Base-by-base conservation (phyloP, 371 early-diverging fungal genomes). In the Zychaea mexicana region DNA sequence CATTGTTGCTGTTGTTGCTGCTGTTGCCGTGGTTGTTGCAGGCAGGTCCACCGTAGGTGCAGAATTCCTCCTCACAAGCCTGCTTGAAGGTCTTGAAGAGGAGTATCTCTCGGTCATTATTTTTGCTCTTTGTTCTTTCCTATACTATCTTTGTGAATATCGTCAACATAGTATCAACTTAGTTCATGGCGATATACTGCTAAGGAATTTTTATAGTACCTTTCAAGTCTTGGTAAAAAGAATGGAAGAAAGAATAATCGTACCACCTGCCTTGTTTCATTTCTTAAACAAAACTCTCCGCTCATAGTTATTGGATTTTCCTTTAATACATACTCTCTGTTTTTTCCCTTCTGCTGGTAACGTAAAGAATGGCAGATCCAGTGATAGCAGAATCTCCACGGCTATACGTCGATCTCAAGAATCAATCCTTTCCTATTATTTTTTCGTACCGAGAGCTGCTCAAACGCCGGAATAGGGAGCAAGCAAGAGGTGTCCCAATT, bases 401-500 rank as follows among this genome's bases (percentile, higher is more conserved):
- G 2, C 32, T 62, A 19, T 27, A 54, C 24, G 57, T 68, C 30
- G 54, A 57, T 39, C 13, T 68, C 13, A 60, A 65, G 39, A 26
- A 54, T 38, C 52, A 59, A 26, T 33, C 59, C 12, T 46, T 52
- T 42, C 69, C 69, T 28, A 52, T 64, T 2, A 57, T 68, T 32
- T 60, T 68, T 36, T 68, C 69, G 5, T 68, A 68, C 30, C 64
- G 52, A 27, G 69, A 64, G 13, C 52, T 68, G 15, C 19, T 61
- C 27, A 64, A 60, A 30, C 52, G 24, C 19, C 32, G 30, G 22
- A 45, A 38, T 15, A 63, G 49, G 33, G 55, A 46, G 22, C 47
- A 22, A 52, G n/a, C 12, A 17, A 39, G 17, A 42, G 42, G 45
- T n/a, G 27, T 45, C 8, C 45, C 38, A 38, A 13, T 33, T 22